These are phyloP conservation scores for Fusarium abutilonis DNA, from an alignment of 2,329 filamentous ascomycete genomes.

Conservation along the genomic window DNA sequence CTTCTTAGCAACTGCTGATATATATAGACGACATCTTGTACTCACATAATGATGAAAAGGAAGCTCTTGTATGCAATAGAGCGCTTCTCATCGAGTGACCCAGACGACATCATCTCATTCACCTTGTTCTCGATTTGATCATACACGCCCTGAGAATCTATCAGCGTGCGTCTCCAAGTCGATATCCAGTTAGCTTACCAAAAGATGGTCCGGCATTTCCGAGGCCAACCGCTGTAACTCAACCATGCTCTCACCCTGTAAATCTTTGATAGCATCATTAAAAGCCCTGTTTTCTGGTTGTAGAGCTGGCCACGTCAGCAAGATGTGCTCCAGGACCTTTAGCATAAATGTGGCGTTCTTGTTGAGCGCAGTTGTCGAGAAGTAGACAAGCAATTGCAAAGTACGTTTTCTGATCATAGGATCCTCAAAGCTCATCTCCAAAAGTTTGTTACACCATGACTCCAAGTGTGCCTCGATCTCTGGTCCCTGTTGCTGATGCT, in stretches of 20 bases:
- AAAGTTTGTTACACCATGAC: constrained; percentile 76
- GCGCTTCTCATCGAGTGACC: constrained; percentile 81
- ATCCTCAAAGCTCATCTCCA: constrained; percentile 80
- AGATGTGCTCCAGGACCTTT: constrained; percentile 88
- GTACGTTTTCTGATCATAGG: constrained; percentile 84
- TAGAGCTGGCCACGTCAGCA: constrained; percentile 81
- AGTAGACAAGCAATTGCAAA: constrained; percentile 83
- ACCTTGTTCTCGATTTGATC: constrained; percentile 86
- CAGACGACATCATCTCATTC: constrained; percentile 78
- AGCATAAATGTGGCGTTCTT: constrained; percentile 84
- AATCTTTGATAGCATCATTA: constrained; percentile 87
- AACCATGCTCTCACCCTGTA: constrained; percentile 84
- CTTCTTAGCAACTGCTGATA: constrained; percentile 21
- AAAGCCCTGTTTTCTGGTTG: constrained; percentile 77
- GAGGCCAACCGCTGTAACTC: constrained; percentile 90
- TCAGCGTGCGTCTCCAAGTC: constrained; percentile 9
- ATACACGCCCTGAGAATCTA: constrained; percentile 73
- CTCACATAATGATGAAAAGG: constrained; percentile 88
- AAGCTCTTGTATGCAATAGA: constrained; percentile 89
- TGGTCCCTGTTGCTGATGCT: constrained; percentile 61
- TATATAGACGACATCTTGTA: not conserved
- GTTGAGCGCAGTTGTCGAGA: constrained; percentile 82
- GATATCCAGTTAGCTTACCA: constrained; percentile 60
- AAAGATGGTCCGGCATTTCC: constrained; percentile 89
- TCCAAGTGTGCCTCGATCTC: constrained; percentile 72